Conservation (phyloP, 768 basidiomycete species). For the Hygrocybe punicea region DNA sequence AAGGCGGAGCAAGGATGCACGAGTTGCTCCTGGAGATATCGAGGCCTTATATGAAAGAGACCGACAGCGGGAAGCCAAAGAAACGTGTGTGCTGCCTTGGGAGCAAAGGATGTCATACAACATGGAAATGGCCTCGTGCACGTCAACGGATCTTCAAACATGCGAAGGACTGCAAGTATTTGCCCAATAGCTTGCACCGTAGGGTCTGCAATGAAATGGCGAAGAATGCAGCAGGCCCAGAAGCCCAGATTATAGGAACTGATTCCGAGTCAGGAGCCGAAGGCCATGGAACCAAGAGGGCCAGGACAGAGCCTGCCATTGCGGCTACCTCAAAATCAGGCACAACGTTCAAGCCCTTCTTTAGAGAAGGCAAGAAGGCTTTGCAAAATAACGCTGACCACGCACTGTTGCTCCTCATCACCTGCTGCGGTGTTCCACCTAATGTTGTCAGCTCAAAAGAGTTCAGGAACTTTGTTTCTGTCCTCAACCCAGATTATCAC, state of each 20-base stretch:
- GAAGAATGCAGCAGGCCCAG: not conserved
- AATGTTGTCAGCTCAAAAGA: constrained; percentile 4
- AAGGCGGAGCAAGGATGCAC: not conserved
- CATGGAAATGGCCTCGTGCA: constrained; percentile 5
- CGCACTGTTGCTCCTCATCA: constrained; percentile 6
- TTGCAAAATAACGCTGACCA: not conserved
- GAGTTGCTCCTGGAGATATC: constrained; percentile 1
- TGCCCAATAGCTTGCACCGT: not conserved
- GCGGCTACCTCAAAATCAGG: not conserved
- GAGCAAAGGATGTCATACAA: constrained; percentile 4
- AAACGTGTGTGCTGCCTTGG: constrained; percentile 3
- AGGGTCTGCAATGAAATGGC: not conserved
- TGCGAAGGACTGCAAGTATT: not conserved
- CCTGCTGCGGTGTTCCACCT: constrained; percentile 4
- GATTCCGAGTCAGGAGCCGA: not conserved
- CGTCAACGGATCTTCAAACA: constrained; percentile 3
- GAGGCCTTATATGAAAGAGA: not conserved
- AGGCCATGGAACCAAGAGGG: not conserved
- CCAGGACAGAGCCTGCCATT: not conserved
- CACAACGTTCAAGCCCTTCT: not conserved
- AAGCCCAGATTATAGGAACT: not conserved
- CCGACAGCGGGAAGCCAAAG: not conserved
- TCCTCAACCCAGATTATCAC: constrained; percentile 1
- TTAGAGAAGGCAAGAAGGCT: not conserved
- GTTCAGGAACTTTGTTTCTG: constrained; percentile 6